Conservation (phyloP, 192 early-diverging fungal genomes). For the Spinellus fusiger region DNA sequence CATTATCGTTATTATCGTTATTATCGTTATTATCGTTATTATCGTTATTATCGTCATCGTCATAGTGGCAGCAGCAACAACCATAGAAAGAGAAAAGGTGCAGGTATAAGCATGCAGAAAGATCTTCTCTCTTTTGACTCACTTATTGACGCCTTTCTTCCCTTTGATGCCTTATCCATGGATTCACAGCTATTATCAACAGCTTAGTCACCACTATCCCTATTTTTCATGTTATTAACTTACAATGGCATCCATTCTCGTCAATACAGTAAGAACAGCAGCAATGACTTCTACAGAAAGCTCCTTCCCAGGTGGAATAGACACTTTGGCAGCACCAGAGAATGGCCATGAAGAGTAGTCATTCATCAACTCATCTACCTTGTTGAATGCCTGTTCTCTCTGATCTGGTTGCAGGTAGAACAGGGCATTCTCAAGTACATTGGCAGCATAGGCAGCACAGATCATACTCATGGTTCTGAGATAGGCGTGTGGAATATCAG, state of each 20-base stretch:
- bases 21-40: too few species aligned
- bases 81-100: too few species aligned
- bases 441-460: constrained; percentile 93
- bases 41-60: too few species aligned
- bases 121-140: too few species aligned
- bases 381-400: constrained; percentile 80
- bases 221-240: constrained; percentile 11
- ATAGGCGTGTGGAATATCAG: constrained; percentile 46
- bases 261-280: constrained; percentile 78
- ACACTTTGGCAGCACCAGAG: constrained; percentile 48
- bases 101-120: too few species aligned
- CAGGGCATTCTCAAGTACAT: constrained; percentile 95
- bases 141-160: too few species aligned
- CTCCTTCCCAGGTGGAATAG: constrained; percentile 47
- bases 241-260: constrained; percentile 86
- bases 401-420: constrained; percentile 76
- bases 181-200: too few species aligned
- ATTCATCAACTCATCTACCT: constrained; percentile 87
- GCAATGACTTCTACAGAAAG: constrained; percentile 66
- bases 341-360: constrained; percentile 77
- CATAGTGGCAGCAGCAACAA: too few species aligned
- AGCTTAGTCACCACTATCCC: too few species aligned
- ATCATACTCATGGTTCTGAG: constrained; percentile 83
- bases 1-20: too few species aligned
- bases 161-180: too few species aligned